These are phyloP conservation scores for Letharia columbiana DNA, from an alignment of 495 filamentous ascomycete species.

Conservation along the genomic window DNA sequence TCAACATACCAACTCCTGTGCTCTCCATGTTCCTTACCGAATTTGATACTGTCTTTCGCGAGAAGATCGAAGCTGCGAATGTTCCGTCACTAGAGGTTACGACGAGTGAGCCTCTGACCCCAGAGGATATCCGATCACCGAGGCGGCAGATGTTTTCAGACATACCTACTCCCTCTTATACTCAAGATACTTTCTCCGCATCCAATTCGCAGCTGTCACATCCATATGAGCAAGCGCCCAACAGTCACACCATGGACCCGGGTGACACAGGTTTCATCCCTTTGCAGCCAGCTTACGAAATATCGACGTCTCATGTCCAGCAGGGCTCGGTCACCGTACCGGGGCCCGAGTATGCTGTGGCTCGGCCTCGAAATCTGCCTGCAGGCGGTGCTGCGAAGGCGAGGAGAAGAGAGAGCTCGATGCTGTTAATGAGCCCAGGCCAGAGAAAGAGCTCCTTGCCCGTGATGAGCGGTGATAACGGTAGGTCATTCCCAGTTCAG, in stretches of 20 bases:
- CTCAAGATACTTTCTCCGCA: constrained; percentile 48
- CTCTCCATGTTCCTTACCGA: constrained; percentile 92
- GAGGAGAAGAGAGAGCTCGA: constrained; percentile 51
- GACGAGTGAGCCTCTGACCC: constrained; percentile 37
- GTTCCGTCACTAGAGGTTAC: constrained; percentile 38
- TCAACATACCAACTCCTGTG: constrained; percentile 92
- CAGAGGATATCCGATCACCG: constrained; percentile 58
- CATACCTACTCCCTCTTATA: constrained; percentile 55
- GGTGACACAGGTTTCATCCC: constrained; percentile 54
- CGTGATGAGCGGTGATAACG: constrained; percentile 17
- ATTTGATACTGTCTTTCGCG: constrained; percentile 75
- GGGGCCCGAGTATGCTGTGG: constrained; percentile 32
- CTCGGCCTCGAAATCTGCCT: constrained; percentile 37
- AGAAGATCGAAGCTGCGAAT: constrained; percentile 49
- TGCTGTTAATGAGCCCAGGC: constrained; percentile 45
- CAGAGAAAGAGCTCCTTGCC: constrained; percentile 28
- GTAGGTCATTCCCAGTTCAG: neutral
- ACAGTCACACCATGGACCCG: constrained; percentile 21
- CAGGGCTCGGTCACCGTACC: constrained; percentile 22
- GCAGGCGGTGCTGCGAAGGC: constrained; percentile 38
- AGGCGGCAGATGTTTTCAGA: constrained; percentile 63
- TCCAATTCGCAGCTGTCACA: constrained; percentile 19
- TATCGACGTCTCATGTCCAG: constrained; percentile 16
- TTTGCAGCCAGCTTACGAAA: constrained; percentile 52
- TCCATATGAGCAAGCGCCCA: neutral